Evolutionary conservation across 2,329 filamentous ascomycete genomes (phyloP).

Genomic region (Sclerotinia spermophila): DNA sequence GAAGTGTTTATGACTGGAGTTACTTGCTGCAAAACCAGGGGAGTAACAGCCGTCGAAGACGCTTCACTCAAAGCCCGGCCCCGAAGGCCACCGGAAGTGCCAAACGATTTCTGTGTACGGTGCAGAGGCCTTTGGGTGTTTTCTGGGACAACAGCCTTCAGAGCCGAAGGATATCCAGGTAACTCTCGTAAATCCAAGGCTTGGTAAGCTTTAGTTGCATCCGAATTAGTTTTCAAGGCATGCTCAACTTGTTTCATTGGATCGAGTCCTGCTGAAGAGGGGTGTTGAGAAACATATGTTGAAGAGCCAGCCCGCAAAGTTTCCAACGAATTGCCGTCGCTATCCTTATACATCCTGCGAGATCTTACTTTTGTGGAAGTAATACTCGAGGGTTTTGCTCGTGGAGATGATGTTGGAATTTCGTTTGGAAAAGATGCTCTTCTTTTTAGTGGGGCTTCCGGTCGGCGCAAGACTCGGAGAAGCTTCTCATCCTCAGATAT

Average conservation of each 20-base stretch:
- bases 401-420: not conserved
- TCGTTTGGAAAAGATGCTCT: not conserved
- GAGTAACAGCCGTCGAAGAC: not conserved
- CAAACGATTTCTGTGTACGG: not conserved
- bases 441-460: not conserved
- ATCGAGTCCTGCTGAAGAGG: not conserved
- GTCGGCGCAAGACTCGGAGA: not conserved
- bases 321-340: not conserved
- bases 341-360: not conserved
- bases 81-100: not conserved
- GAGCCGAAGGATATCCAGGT: not conserved
- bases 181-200: conserved; percentile 3
- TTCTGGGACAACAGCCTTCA: not conserved
- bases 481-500: conserved; percentile 5
- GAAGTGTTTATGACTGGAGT: not conserved
- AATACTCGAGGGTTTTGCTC: not conserved
- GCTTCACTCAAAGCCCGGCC: not conserved
- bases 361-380: not conserved
- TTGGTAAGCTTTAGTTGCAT: not conserved
- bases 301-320: not conserved
- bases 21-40: not conserved
- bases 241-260: not conserved
- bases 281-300: not conserved
- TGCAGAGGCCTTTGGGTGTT: not conserved
- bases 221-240: not conserved